Percentiles rank a stretch among this genome's conserved stretches.
These are phyloP conservation scores for Gossypium davidsonii DNA, from an alignment of 441 rosid species.

Conservation along the genomic window DNA sequence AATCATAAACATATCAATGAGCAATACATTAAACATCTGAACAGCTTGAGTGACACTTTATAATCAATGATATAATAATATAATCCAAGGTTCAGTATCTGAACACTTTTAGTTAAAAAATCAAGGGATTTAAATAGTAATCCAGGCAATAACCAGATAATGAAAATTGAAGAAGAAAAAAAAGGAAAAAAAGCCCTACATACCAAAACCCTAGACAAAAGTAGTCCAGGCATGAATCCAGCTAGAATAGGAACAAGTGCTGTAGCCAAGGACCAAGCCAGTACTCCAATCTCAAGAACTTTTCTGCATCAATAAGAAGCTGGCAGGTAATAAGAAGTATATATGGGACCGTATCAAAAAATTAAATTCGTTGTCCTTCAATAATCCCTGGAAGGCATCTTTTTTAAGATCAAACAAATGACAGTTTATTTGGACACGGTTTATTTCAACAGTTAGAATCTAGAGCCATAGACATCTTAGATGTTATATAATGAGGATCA, in stretches of 20 bases:
- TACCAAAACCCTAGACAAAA: constrained; percentile 77
- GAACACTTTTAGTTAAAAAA: background rate
- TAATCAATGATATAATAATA: background rate
- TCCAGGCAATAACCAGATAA: background rate
- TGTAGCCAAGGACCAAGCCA: constrained; percentile 82
- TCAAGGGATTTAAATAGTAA: background rate
- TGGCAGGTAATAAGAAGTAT: constrained; percentile 8
- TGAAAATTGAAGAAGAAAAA: background rate
- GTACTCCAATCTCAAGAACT: constrained; percentile 74
- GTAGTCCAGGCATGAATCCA: constrained; percentile 85
- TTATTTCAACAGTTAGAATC: background rate
- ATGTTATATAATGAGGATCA: background rate
- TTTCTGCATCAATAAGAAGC: constrained; percentile 40
- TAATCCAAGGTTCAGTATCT: background rate
- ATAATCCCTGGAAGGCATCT: background rate
- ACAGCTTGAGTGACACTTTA: background rate
- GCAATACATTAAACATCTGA: background rate
- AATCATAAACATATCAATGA: constrained; percentile 9
- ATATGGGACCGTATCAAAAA: background rate
- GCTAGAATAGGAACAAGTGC: constrained; percentile 75
- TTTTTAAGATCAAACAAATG: constrained; percentile 1
- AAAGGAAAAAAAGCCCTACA: constrained; percentile 7
- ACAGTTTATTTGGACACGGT: background rate
- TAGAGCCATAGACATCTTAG: background rate
- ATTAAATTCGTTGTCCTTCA: background rate